Evolutionary conservation across 2,329 filamentous ascomycete species (phyloP).

Genomic region (Chalaropsis ovoidea): DNA sequence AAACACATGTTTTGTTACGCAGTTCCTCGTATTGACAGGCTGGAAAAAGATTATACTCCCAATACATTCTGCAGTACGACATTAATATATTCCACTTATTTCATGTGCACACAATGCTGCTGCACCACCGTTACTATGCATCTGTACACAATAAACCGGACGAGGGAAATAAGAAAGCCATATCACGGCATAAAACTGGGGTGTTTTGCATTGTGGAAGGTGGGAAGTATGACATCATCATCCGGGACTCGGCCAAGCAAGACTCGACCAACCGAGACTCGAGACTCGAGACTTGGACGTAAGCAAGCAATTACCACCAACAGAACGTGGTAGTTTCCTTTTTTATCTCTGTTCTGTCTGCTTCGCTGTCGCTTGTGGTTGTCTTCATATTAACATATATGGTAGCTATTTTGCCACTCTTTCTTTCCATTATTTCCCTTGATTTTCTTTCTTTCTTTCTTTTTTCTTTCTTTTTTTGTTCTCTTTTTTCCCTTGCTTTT

Average conservation of each 20-base stretch:
- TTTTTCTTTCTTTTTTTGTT: too few relatives aligned
- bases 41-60: not conserved
- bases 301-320: not conserved
- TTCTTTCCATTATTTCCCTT: not conserved
- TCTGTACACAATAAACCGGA: not conserved
- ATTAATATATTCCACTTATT: not conserved
- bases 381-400: too few relatives aligned
- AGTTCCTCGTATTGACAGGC: not conserved
- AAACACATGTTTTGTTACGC: slow-evolving; percentile 7
- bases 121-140: not conserved
- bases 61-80: slow-evolving; percentile 7
- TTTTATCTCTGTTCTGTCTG: not conserved
- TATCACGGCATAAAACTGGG: not conserved
- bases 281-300: slow-evolving; percentile 5
- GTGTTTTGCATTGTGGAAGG: not conserved
- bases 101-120: not conserved
- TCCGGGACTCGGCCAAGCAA: not conserved
- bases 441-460: not conserved
- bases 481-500: not conserved
- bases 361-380: too few relatives aligned
- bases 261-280: not conserved
- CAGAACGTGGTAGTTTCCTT: not conserved
- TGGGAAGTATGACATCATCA: not conserved
- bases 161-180: slow-evolving; percentile 1
- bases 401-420: not conserved